Evolutionary conservation across 345 rosid species (phyloP).

Genomic region (Gossypium bickii): DNA sequence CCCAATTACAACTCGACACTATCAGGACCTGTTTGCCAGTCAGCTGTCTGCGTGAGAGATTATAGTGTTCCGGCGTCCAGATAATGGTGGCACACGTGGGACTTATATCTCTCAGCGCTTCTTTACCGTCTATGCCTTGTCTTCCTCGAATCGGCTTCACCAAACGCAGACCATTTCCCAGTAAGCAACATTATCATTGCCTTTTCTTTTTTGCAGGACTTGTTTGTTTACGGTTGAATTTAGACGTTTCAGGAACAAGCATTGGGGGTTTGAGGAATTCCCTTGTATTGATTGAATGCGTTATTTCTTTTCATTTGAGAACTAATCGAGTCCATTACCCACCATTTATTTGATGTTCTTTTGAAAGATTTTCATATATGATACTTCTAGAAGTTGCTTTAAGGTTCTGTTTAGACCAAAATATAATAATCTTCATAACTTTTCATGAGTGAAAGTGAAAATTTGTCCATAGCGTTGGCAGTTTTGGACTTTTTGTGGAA

Average conservation of each 20-base stretch:
- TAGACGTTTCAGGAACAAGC: neutral
- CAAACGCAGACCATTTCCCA: constrained; percentile 34
- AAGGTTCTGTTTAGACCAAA: neutral
- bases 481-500: neutral
- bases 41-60: neutral
- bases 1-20: constrained; percentile 7
- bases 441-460: neutral
- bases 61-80: neutral
- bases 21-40: neutral
- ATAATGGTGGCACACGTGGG: constrained; percentile 38
- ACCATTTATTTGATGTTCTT: neutral
- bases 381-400: neutral
- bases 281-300: neutral
- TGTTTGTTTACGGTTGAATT: neutral
- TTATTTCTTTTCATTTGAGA: neutral
- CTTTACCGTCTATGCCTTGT: constrained; percentile 34
- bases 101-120: constrained; percentile 29
- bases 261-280: neutral
- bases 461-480: neutral
- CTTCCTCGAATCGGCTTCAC: constrained; percentile 34
- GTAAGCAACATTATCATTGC: constrained; percentile 35
- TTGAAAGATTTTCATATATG: constrained; percentile 3
- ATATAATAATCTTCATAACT: neutral
- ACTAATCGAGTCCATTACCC: neutral
- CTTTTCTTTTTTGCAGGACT: neutral